These are phyloP conservation scores for Entonaema liquescens DNA, from an alignment of 495 filamentous ascomycete genomes.

Conservation along the genomic window DNA sequence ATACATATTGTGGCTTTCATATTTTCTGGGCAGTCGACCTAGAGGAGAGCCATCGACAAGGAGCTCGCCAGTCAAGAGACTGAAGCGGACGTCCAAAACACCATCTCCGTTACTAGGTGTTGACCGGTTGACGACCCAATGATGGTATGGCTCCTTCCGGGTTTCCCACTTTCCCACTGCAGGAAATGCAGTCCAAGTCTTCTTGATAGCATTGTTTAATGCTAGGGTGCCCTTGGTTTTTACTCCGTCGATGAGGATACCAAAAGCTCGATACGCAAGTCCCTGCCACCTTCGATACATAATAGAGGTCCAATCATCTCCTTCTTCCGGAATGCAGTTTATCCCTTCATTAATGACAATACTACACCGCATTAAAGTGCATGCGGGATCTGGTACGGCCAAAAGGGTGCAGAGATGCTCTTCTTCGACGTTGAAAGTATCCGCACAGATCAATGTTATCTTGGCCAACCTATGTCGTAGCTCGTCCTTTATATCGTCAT, in stretches of 20 bases:
- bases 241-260: constrained; percentile 50
- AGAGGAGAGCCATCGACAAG: constrained; percentile 65
- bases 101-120: background rate
- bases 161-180: constrained; percentile 39
- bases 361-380: constrained; percentile 50
- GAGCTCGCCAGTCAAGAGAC: constrained; percentile 64
- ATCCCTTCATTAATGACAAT: constrained; percentile 52
- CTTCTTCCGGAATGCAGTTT: constrained; percentile 12
- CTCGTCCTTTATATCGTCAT: constrained; percentile 29
- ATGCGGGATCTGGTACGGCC: constrained; percentile 27
- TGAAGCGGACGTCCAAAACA: constrained; percentile 54
- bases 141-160: constrained; percentile 4
- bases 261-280: constrained; percentile 36
- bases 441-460: constrained; percentile 51
- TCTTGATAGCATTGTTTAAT: constrained; percentile 50
- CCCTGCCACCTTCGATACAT: constrained; percentile 46
- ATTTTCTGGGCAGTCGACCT: constrained; percentile 58
- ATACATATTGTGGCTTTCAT: constrained; percentile 50
- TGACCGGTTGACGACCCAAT: constrained; percentile 34
- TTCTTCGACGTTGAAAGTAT: constrained; percentile 51
- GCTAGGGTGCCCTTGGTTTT: constrained; percentile 31
- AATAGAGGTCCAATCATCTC: constrained; percentile 24
- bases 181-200: constrained; percentile 51
- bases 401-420: constrained; percentile 42
- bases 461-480: constrained; percentile 46